Conservation (phyloP, 2,329 filamentous ascomycete genomes). For the Nothomitra cinnamomea region DNA sequence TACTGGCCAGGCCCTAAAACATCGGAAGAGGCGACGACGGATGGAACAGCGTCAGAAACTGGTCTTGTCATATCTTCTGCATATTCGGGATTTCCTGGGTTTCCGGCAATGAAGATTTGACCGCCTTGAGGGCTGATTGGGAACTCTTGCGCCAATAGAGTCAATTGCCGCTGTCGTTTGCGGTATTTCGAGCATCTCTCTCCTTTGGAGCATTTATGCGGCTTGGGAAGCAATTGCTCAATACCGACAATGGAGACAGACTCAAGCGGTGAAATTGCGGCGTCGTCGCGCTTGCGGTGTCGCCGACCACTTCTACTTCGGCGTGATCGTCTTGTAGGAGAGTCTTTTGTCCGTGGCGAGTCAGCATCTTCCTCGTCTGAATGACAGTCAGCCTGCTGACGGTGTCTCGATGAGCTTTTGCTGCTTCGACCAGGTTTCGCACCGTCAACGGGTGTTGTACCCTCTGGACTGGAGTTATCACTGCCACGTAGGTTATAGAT, state of each 20-base stretch:
- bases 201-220: conserved; percentile 71
- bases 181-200: conserved; percentile 71
- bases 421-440: not conserved
- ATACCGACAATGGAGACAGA: conserved; percentile 86
- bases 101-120: conserved; percentile 58
- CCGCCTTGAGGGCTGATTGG: conserved; percentile 49
- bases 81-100: conserved; percentile 61
- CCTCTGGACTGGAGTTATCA: conserved; percentile 7
- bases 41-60: conserved; percentile 59
- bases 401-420: not conserved
- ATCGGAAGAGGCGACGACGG: conserved; percentile 81
- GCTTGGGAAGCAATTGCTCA: conserved; percentile 72
- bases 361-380: conserved; percentile 1
- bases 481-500: conserved; percentile 48
- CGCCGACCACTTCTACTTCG: not conserved
- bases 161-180: conserved; percentile 62
- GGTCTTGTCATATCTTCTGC: conserved; percentile 43
- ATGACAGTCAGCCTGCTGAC: not conserved
- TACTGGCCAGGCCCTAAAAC: conserved; percentile 55
- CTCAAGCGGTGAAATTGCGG: conserved; percentile 60
- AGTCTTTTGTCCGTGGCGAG: not conserved
- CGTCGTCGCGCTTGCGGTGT: conserved; percentile 26
- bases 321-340: not conserved
- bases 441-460: conserved; percentile 3
- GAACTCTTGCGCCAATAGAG: conserved; percentile 57